A percentile compares a stretch with the other conserved stretches of the same genome.
phyloP scores from a whole-genome alignment of 306 rosid species.

The Begonia loranthoides region DNA sequence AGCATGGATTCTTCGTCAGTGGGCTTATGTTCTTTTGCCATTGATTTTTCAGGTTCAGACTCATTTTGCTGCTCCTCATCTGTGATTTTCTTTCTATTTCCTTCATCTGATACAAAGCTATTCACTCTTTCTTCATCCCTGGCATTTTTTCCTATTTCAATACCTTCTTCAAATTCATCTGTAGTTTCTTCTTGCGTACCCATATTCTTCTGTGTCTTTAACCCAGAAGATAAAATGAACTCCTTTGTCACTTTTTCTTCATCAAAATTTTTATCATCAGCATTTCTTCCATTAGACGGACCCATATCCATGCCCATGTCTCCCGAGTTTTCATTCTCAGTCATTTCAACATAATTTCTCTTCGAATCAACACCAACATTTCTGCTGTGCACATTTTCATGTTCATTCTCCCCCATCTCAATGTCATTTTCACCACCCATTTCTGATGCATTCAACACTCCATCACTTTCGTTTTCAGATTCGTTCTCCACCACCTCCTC shows the following conservation, averaged over 20 bases:
- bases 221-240: not conserved
- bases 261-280: not conserved
- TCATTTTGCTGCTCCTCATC: not conserved
- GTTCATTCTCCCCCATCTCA: conserved; percentile 26
- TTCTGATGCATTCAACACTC: conserved; percentile 47
- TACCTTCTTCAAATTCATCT: not conserved
- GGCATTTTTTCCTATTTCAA: not conserved
- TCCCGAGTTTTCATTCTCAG: conserved; percentile 16
- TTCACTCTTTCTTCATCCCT: not conserved
- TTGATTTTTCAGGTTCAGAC: not conserved
- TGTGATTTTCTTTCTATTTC: not conserved
- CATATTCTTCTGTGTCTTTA: not conserved
- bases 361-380: conserved; percentile 6
- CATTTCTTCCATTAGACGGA: not conserved
- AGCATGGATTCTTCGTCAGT: not conserved
- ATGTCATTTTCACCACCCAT: conserved; percentile 27
- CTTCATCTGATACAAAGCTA: not conserved
- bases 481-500: conserved; percentile 30
- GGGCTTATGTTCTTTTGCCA: not conserved
- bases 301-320: not conserved
- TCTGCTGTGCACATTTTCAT: conserved; percentile 19
- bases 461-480: conserved; percentile 49
- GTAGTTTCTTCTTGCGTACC: not conserved
- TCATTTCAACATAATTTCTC: not conserved
- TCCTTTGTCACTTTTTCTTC: not conserved